Base-by-base conservation (phyloP, 2,329 filamentous ascomycete genomes). In the Arachnomyces sp. region DNA sequence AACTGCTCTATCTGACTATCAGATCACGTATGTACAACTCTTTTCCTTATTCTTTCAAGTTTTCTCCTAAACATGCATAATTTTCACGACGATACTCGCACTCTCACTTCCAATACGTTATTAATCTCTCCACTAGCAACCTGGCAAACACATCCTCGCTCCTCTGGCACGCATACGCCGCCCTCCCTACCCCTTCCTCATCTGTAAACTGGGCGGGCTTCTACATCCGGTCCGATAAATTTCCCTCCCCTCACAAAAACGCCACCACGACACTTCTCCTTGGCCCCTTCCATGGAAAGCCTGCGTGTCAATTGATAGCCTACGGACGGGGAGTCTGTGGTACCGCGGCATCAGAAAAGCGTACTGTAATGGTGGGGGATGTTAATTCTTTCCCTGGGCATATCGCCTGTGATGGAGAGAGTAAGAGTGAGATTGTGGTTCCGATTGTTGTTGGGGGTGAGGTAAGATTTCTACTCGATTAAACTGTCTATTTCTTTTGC, bases 401-500 rank as follows among this genome's bases (percentile, higher is more conserved):
- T 53, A 71, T 72, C 55, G 66, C 68, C 8, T 72, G 68, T 48
- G 68, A 71, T 49, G 63, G 61, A 8, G 65, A 67, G 29, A 70
- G 62, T 45, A 56, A 57, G 44, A 71, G 68, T 56, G 68, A 72
- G 54, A 67, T 72, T 51, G 68, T 71, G 11, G 67, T 71, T 33
- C 68, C 68, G 28, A 61, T 71, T 51, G 33, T 67, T 36, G 48
- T 54, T n/a, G 46, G 45, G 13, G 59, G 55, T 28, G 64, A 66
- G 58, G 63, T 65, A 40, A 50, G 62, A 56, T 28, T 18, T 28
- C 9, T 20, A 14, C 34, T 15, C 34, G 18, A 36, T 39, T 34
- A n/a, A n/a, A n/a, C n/a, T 31, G 13, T 7, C 28, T 42, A 16
- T 11, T 30, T 31, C 12, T 28, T 31, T 16, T 16, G 28, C 20